Evolutionary conservation across 108 stramenopile genomes (phyloP), one percentile per base, ranked within the genome.

Genomic region (Aurantiochytrium sp.): DNA sequence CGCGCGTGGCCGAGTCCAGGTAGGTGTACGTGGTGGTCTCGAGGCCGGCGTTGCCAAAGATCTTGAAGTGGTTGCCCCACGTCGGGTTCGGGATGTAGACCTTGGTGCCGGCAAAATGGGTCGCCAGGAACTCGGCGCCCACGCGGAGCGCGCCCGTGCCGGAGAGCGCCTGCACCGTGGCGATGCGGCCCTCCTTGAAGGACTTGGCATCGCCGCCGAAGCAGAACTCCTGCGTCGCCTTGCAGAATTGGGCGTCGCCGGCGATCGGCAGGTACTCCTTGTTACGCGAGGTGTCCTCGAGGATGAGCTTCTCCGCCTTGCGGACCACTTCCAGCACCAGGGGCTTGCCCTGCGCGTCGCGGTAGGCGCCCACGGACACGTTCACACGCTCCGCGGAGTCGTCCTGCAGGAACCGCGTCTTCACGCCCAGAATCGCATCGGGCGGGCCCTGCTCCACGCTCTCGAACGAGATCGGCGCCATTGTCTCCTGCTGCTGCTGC

Each of bases 231-330:
- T 87, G 34, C n/a, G 90, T 52, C 34, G 37, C 52, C 17, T 85
- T 4, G 31, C 30, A 4, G 59, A 92, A 93, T n/a, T 34, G 10
- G 17, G 55, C 50, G 45, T 55, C 55, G n/a, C 92, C 92, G 24
- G 88, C 88, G 8, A 91, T 89, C 22, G 88, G 87, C 19, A 91
- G 88, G 91, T 93, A 93, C 90, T 93, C 93, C 85, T 91, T 91
- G 48, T 88, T 87, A 27, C 34, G 36, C 31, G 36, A 42, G 22
- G 87, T 17, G 50, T 89, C 86, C 32, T 32, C 50, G 22, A 90
- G 19, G 68, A 90, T 21, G 19, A 39, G 21, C 32, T 55, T 19
- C 69, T 89, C 86, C 41, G 92, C 92, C 31, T 69, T 69, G 30
- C 8, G 37, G 22, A 92, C 91, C 4, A 42, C 36, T 6, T 87